Conservation (phyloP, 2,329 filamentous ascomycete species). For the Orbilia brochopaga region DNA sequence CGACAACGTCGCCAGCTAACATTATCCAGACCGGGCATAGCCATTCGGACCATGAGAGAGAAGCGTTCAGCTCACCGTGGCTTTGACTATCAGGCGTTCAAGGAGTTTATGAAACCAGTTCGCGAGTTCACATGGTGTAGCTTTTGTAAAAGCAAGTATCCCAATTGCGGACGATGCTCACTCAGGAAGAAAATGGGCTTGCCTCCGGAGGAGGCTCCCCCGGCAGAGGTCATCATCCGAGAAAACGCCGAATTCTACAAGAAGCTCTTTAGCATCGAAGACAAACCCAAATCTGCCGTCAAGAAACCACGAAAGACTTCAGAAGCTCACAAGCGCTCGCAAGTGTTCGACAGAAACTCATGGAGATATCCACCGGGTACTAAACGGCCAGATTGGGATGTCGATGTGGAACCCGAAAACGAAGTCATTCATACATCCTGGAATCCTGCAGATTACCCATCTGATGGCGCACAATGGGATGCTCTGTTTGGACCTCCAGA, state of each 20-base stretch:
- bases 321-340: background rate
- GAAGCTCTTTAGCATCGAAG: slow-evolving; percentile 17
- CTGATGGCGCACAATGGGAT: slow-evolving; percentile 13
- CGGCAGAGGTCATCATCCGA: slow-evolving; percentile 20
- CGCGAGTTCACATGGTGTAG: slow-evolving; percentile 19
- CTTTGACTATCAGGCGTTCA: slow-evolving; percentile 11
- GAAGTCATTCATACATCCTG: slow-evolving; percentile 9
- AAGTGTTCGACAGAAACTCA: background rate
- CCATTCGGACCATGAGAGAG: slow-evolving; percentile 7
- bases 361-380: slow-evolving; percentile 17
- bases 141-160: slow-evolving; percentile 1
- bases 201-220: slow-evolving; percentile 6
- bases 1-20: background rate
- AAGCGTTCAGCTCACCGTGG: slow-evolving; percentile 8
- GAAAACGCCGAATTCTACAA: slow-evolving; percentile 13
- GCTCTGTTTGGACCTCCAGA: background rate
- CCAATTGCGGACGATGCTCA: slow-evolving; percentile 27
- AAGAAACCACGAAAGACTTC: background rate
- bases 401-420: background rate
- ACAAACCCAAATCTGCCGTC: background rate
- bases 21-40: background rate
- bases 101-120: slow-evolving; percentile 20
- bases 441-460: slow-evolving; percentile 5
- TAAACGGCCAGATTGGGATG: slow-evolving; percentile 27
- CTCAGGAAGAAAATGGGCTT: background rate